Evolutionary conservation across 345 rosid genomes (phyloP).

Genomic region (Melastoma malabathricum): DNA sequence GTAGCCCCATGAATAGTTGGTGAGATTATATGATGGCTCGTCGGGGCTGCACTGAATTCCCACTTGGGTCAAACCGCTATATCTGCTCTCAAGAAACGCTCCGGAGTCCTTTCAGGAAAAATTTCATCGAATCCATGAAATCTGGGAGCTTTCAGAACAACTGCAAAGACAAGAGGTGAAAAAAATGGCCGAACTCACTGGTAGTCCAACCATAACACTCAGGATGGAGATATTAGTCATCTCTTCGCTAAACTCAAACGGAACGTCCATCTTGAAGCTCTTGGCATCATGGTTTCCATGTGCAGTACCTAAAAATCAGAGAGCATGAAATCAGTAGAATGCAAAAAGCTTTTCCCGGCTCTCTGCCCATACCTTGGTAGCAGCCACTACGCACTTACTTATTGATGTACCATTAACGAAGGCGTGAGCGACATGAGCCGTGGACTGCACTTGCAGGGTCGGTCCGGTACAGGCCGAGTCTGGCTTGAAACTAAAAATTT

Average conservation of each 20-base stretch:
- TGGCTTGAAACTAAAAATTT: constrained; percentile 29
- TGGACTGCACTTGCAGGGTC: constrained; percentile 38
- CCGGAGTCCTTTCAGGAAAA: constrained; percentile 57
- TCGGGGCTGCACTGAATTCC: constrained; percentile 20
- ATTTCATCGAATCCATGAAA: background rate
- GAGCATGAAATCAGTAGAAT: background rate
- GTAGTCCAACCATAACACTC: constrained; percentile 82
- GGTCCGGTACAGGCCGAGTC: constrained; percentile 43
- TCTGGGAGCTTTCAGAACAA: too few species aligned
- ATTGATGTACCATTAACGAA: constrained; percentile 37
- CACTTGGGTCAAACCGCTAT: constrained; percentile 38
- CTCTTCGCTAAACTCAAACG: constrained; percentile 29
- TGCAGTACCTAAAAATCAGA: constrained; percentile 34
- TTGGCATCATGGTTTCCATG: constrained; percentile 55
- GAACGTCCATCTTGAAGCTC: constrained; percentile 28
- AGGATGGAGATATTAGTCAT: constrained; percentile 59
- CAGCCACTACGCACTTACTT: constrained; percentile 18
- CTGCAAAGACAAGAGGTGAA: background rate
- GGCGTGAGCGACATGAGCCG: constrained; percentile 60
- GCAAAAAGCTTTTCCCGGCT: too few species aligned
- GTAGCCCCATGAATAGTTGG: constrained; percentile 56
- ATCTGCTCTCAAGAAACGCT: constrained; percentile 49
- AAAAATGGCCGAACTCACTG: constrained; percentile 24
- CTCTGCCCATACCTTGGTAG: too few species aligned
- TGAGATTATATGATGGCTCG: constrained; percentile 19